Evolutionary conservation across 768 basidiomycete species (phyloP).

Genomic region (Hericium erinaceus): DNA sequence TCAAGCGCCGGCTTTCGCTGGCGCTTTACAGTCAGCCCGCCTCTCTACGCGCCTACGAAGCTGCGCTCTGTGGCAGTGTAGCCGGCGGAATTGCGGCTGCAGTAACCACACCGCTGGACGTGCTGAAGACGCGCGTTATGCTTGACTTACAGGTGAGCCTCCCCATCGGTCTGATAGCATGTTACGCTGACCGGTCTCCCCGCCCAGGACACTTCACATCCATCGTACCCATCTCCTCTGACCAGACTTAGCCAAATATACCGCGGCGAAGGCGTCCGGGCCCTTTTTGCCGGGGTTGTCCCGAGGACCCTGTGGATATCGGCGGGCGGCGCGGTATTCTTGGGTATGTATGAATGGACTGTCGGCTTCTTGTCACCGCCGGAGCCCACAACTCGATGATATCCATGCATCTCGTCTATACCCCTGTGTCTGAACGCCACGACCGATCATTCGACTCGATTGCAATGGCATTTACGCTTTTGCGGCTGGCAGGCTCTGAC

Average conservation of each 20-base stretch:
- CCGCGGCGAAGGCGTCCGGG: conserved; percentile 54
- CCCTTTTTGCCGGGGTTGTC: conserved; percentile 79
- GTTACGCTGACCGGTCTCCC: neutral
- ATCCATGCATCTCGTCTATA: neutral
- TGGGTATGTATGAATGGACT: conserved; percentile 88
- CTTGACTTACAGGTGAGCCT: conserved; percentile 69
- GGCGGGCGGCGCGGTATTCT: conserved; percentile 91
- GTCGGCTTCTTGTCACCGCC: conserved; percentile 7
- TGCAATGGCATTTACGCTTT: too few species aligned
- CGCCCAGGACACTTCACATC: conserved; percentile 38
- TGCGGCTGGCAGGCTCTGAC: too few species aligned
- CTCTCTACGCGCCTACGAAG: conserved; percentile 55
- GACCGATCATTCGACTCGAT: too few species aligned
- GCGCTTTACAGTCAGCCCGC: conserved; percentile 39
- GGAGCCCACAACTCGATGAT: neutral
- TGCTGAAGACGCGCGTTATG: conserved; percentile 96
- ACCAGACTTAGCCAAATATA: conserved; percentile 61
- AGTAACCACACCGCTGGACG: conserved; percentile 89
- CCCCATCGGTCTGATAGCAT: neutral
- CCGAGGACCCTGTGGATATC: conserved; percentile 96
- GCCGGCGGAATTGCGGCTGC: conserved; percentile 89
- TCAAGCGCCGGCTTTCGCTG: conserved; percentile 61
- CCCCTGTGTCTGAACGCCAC: neutral
- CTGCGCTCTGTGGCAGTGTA: conserved; percentile 82
- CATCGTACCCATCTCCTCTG: conserved; percentile 44